Base-by-base conservation (phyloP, 1,139 yeast genomes). In the Hansenula lynferdii region DNA sequence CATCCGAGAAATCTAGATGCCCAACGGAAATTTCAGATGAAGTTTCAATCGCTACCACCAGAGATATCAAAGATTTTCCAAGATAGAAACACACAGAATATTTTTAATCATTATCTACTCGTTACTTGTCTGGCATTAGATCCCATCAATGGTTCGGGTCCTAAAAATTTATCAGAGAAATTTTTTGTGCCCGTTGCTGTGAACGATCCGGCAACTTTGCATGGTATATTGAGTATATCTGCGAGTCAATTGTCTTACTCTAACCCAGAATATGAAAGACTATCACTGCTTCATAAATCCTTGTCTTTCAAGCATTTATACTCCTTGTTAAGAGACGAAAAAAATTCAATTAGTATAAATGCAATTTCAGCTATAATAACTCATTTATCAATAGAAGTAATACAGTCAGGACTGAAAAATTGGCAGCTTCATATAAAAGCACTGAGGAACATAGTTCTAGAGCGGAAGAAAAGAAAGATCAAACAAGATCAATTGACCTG, bases 381-480 rank as follows among this genome's bases (percentile, higher is more conserved):
- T 17, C 46, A 43, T 9, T 18, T 43, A 3, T 41, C 46, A 2
- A 41, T 43, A 18, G 46, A 39, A 20, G 28, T 43, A 5, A 39
- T 43, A n/a, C 39, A 43, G 20, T 38, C 41, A 4, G 39, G 40
- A 4, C 14, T 37, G 8, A 26, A 39, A 23, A 43, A 39, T 24
- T 43, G 46, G 46, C 34, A 24, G 9, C 10, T 43, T 12, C 46
- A 43, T 28, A 37, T 43, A 4, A 26, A 37, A n/a, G 46, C 46
- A 7, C 22, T 41, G 0, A 24, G 46, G 19, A 39, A 30, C 11
- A 41, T 43, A 6, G 34, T 43, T 17, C 35, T 28, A 8, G 28
- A 41, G 16, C 33, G 46, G 8, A 35, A 25, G n/a, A 14, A 24
- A 8, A 16, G n/a, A 10, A 28, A 31, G 2, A 19, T 32, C 1